phyloP scores from a whole-genome alignment of 106 monocot species.

The Apostasia ramifera region DNA sequence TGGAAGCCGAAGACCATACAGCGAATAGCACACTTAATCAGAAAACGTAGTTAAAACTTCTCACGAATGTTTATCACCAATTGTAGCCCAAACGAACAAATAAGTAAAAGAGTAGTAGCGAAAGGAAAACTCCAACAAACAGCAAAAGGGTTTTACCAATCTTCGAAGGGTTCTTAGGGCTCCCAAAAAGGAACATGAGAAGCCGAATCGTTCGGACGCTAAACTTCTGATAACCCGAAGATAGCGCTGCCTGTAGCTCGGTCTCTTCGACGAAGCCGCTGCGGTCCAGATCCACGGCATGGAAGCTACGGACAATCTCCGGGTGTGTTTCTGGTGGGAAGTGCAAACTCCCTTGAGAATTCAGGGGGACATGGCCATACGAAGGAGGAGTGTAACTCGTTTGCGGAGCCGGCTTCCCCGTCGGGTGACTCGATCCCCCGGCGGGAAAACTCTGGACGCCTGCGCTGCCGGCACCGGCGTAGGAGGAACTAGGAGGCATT shows the following conservation, averaged over 20 bases:
- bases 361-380: constrained; percentile 6
- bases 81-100: too few relatives aligned
- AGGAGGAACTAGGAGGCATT: neutral
- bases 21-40: too few relatives aligned
- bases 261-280: constrained; percentile 68
- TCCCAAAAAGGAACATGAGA: constrained; percentile 62
- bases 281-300: constrained; percentile 64
- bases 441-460: neutral
- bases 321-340: constrained; percentile 60
- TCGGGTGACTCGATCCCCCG: neutral
- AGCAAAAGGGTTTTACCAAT: constrained; percentile 15
- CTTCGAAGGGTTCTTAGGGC: constrained; percentile 39
- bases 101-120: too few relatives aligned
- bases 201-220: constrained; percentile 42
- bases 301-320: constrained; percentile 48
- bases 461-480: too few relatives aligned
- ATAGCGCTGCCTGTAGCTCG: constrained; percentile 66
- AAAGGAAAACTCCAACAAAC: too few relatives aligned
- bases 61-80: too few relatives aligned
- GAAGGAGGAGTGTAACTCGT: neutral
- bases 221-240: constrained; percentile 45
- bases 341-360: neutral
- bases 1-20: too few relatives aligned
- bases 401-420: neutral
- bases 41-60: too few relatives aligned